phyloP scores from a whole-genome alignment of 768 basidiomycete genomes.

The Cubamyces sp. region DNA sequence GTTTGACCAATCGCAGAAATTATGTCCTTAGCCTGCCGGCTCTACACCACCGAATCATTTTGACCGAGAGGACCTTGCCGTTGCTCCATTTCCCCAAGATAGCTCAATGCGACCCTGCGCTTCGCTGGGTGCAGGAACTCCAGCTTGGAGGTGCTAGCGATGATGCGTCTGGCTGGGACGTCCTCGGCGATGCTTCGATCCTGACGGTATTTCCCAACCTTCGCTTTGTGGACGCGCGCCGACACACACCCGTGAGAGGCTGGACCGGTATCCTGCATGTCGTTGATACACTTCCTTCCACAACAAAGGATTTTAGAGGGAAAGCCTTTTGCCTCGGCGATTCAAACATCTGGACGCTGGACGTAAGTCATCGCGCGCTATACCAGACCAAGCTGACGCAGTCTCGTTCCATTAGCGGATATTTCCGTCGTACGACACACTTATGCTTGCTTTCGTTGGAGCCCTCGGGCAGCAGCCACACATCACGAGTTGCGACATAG shows the following conservation, averaged over 20 bases:
- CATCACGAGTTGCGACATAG: background rate
- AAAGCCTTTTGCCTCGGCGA: background rate
- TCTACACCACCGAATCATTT: background rate
- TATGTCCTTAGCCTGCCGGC: background rate
- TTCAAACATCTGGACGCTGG: background rate
- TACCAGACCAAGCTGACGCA: background rate
- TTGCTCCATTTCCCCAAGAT: background rate
- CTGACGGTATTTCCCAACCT: slow-evolving; percentile 1
- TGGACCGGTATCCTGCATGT: slow-evolving; percentile 1
- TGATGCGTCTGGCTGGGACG: background rate
- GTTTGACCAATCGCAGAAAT: background rate
- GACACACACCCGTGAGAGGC: background rate
- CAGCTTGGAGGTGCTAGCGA: background rate
- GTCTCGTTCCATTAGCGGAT: background rate
- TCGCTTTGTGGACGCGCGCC: background rate
- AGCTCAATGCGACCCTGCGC: background rate
- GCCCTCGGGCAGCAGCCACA: background rate
- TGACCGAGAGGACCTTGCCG: background rate
- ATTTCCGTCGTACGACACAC: background rate
- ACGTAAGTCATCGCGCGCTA: background rate
- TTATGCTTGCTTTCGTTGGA: background rate
- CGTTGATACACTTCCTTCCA: background rate
- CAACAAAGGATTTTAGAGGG: background rate
- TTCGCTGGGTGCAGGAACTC: background rate
- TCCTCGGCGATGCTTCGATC: background rate